These are phyloP conservation scores for Aegilops umbellulata DNA, from an alignment of 176 grass and related monocot genomes.

Conservation along the genomic window DNA sequence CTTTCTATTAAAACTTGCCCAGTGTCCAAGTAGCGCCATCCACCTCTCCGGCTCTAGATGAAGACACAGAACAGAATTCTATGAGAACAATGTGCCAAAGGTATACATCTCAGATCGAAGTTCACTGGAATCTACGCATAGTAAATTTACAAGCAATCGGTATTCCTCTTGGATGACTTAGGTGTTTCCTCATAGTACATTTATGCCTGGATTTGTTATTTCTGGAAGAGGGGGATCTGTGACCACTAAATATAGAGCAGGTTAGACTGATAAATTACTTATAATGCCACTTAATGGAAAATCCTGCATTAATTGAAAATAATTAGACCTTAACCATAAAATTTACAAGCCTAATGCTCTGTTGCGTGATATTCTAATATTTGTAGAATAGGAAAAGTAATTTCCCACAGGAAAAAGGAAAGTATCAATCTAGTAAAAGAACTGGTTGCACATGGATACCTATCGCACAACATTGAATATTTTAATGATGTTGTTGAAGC, in stretches of 20 bases:
- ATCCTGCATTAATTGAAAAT: background rate
- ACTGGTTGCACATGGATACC: slow-evolving; percentile 6
- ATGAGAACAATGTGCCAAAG: slow-evolving; percentile 27
- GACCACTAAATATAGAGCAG: background rate
- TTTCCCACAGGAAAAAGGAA: background rate
- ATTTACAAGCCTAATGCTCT: background rate
- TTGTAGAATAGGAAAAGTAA: background rate
- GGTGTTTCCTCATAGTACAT: slow-evolving; percentile 8
- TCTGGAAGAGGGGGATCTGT: background rate
- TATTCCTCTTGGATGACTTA: slow-evolving; percentile 19
- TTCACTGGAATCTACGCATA: background rate
- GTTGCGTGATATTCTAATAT: slow-evolving; percentile 6
- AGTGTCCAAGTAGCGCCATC: slow-evolving; percentile 97
- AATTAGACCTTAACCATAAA: background rate
- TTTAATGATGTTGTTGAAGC: background rate
- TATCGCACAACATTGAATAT: background rate
- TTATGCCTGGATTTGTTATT: background rate
- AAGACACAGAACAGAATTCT: slow-evolving; percentile 37
- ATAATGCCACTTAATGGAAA: background rate
- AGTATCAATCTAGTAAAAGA: slow-evolving; percentile 16
- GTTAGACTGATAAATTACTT: background rate
- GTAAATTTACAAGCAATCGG: slow-evolving; percentile 4
- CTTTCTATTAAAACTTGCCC: slow-evolving; percentile 99
- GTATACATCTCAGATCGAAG: slow-evolving; percentile 33
- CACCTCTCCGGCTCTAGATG: slow-evolving; percentile 84